Evolutionary conservation across 495 filamentous ascomycete genomes (phyloP), one percentile per base, ranked within the genome.

Genomic region (Lichenothelia convexa): DNA sequence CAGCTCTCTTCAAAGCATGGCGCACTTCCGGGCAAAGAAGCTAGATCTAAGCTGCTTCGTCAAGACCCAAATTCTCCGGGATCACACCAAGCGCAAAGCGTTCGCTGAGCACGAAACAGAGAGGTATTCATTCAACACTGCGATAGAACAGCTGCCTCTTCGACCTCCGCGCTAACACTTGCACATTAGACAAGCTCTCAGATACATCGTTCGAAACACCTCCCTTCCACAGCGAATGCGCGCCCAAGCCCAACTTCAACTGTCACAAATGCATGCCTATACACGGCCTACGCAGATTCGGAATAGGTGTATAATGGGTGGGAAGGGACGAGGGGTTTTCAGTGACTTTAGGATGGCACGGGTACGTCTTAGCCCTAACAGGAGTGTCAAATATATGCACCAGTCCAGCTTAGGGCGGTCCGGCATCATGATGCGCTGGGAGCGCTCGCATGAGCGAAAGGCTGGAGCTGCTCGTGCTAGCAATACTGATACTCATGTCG

Each of bases 71-170:
- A 60, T 80, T 36, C 78, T 97, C 51, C 80, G 87, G 43, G 89
- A 95, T 51, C 80, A 93, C 62, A 79, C 83, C 35, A 95, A 94
- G 70, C 76, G 87, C 38, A 89, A 89, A 63, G 83, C 80, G 19
- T 93, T 83, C 46, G 83, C 73, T 37, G 67, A 81, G 45, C 63
- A 75, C 46, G 89, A 97, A 59, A 70, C 81, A 5, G 75, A 92
- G 61, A 75, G 85, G 85, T 91, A 63, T 12, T 21, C 17, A 9
- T 21, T 19, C 34, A 23, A 32, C 36, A 5, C 12, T 21, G 18
- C 29, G 18, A 35, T 27, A 42, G 21, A 35, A 36, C n/a, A n/a
- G n/a, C 33, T 12, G 16, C 11, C 0, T 18, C 20, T 29, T 21
- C 18, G 24, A 15, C 8, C 24, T 29, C 24, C 24, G 9, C 24